Conservation (phyloP, 2,329 filamentous ascomycete species). For the Calonectria fujianensis region DNA sequence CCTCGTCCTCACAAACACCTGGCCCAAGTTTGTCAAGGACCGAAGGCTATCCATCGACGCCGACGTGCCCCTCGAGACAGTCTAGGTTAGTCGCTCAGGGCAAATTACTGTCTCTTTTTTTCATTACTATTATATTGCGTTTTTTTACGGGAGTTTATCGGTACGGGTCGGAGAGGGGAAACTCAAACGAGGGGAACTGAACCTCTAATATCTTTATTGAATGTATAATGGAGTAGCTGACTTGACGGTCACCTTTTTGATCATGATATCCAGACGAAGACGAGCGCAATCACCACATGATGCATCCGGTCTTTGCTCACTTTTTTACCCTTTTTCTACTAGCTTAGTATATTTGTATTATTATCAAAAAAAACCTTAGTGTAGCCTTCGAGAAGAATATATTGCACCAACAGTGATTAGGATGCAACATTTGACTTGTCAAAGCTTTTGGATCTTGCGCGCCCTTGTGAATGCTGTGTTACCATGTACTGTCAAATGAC, state of each 20-base stretch:
- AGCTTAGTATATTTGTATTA: conserved; percentile 26
- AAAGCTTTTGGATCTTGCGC: not conserved
- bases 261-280: conserved; percentile 35
- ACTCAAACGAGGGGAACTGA: not conserved
- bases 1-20: conserved; percentile 81
- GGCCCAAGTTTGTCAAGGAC: conserved; percentile 75
- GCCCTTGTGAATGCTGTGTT: not conserved
- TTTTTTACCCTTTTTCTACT: conserved; percentile 20
- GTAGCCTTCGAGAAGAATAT: conserved; percentile 18
- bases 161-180: not conserved
- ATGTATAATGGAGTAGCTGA: conserved; percentile 36
- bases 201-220: conserved; percentile 20
- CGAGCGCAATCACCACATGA: conserved; percentile 5
- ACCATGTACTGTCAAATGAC: too few relatives aligned
- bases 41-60: conserved; percentile 59
- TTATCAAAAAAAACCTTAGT: conserved; percentile 9
- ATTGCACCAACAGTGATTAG: not conserved
- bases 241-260: conserved; percentile 30
- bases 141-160: not conserved
- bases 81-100: conserved; percentile 22
- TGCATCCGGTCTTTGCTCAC: conserved; percentile 24
- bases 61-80: conserved; percentile 49
- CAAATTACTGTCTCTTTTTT: not conserved
- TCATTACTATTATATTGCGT: not conserved
- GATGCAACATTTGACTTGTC: conserved; percentile 1